These are phyloP conservation scores for Pneumocystis murina DNA, from an alignment of 1,139 yeast genomes.

Conservation along the genomic window DNA sequence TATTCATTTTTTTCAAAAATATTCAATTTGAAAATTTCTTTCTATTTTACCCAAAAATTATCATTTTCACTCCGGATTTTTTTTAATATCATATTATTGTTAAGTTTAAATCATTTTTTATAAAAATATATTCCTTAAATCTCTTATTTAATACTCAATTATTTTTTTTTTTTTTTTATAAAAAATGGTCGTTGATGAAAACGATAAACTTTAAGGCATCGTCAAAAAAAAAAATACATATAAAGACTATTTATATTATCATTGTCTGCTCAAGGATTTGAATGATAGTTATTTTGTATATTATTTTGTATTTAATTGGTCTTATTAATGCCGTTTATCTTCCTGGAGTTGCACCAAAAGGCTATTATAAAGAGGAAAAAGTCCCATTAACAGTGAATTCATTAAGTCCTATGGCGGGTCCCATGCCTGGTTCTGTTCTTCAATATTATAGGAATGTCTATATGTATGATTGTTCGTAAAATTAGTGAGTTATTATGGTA, in stretches of 20 bases:
- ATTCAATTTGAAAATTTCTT: no score
- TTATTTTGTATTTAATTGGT: not conserved
- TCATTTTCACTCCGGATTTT: no score
- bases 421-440: not conserved
- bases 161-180: no score
- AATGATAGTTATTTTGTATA: not conserved
- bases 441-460: conserved; percentile 28
- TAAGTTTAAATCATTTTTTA: no score
- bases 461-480: conserved; percentile 17
- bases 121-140: no score
- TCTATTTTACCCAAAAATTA: no score
- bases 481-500: conserved; percentile 16
- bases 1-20: not conserved
- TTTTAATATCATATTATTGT: no score
- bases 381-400: conserved; percentile 78
- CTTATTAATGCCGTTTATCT: not conserved
- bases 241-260: not conserved
- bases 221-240: not conserved
- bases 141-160: no score
- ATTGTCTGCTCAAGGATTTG: not conserved
- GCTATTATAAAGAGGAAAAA: conserved; percentile 54
- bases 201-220: not conserved
- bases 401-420: conserved; percentile 45
- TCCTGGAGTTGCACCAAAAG: conserved; percentile 50
- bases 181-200: no score